Evolutionary conservation across 202 grass and related monocot species (phyloP).

Genomic region (Hordeum pubiflorum): DNA sequence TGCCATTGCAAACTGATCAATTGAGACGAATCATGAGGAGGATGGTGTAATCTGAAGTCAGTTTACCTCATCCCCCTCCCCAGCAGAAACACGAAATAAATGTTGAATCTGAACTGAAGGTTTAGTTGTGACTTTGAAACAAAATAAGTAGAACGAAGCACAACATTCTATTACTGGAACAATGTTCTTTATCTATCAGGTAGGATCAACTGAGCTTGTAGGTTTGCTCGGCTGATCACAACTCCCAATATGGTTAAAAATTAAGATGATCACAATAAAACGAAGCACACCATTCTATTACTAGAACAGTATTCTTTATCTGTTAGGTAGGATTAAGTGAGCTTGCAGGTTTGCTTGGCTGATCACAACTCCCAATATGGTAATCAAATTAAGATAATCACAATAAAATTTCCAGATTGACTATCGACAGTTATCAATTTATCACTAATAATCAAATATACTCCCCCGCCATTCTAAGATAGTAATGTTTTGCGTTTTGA

Average conservation of each 20-base stretch:
- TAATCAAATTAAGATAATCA: background rate
- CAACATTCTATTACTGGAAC: constrained; percentile 4
- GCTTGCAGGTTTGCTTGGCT: background rate
- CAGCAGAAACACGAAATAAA: background rate
- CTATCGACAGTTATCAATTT: background rate
- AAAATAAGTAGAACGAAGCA: constrained; percentile 13
- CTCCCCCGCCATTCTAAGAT: background rate
- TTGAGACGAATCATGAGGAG: background rate
- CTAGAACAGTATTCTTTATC: background rate
- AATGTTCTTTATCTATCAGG: background rate
- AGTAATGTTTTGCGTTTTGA: background rate
- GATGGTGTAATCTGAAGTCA: background rate
- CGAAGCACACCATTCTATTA: constrained; percentile 13
- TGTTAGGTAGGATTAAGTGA: background rate
- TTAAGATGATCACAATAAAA: constrained; percentile 1
- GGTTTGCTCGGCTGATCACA: background rate
- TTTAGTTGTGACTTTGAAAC: background rate
- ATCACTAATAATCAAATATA: background rate
- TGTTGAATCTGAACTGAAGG: background rate
- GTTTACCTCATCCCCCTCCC: background rate
- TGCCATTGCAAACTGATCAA: background rate
- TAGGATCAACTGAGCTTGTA: background rate
- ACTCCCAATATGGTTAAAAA: background rate
- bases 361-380: background rate
- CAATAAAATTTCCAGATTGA: constrained; percentile 1